Evolutionary conservation across 1,139 yeast species (phyloP).

Genomic region (Debaryomyces subglobosus): DNA sequence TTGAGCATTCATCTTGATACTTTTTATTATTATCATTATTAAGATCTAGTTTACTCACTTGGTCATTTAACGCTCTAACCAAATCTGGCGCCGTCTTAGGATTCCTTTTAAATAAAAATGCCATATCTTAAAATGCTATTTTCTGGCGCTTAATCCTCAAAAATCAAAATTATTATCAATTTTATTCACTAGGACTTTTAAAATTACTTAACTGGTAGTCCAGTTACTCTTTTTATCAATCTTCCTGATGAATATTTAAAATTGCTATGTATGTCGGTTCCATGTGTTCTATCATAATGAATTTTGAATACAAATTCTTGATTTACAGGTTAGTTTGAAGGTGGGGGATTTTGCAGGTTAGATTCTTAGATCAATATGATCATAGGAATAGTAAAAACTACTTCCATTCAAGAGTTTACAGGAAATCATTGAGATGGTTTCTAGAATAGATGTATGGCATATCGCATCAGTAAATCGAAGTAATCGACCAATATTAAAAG

Average conservation of each 20-base stretch:
- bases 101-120: conserved; percentile 86
- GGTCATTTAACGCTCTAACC: conserved; percentile 75
- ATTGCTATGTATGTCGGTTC: conserved; percentile 57
- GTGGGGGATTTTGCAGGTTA: neutral
- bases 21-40: conserved; percentile 57
- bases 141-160: conserved; percentile 3
- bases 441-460: conserved; percentile 37
- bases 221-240: neutral
- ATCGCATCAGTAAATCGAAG: conserved; percentile 44
- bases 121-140: conserved; percentile 47
- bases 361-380: neutral
- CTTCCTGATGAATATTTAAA: neutral
- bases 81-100: conserved; percentile 92
- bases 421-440: conserved; percentile 7
- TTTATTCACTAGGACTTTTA: neutral
- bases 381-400: neutral
- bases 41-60: conserved; percentile 63
- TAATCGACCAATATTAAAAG: conserved; percentile 48
- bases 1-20: conserved; percentile 75
- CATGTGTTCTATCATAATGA: conserved; percentile 74
- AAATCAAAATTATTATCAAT: neutral
- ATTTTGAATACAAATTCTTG: neutral
- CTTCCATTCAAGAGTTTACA: neutral
- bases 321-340: neutral
- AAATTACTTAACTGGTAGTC: neutral